A percentile compares a stretch with the other conserved stretches of the same genome.
Evolutionary conservation across 768 basidiomycete genomes (phyloP).

Genomic region (Boletus eberwhitei): DNA sequence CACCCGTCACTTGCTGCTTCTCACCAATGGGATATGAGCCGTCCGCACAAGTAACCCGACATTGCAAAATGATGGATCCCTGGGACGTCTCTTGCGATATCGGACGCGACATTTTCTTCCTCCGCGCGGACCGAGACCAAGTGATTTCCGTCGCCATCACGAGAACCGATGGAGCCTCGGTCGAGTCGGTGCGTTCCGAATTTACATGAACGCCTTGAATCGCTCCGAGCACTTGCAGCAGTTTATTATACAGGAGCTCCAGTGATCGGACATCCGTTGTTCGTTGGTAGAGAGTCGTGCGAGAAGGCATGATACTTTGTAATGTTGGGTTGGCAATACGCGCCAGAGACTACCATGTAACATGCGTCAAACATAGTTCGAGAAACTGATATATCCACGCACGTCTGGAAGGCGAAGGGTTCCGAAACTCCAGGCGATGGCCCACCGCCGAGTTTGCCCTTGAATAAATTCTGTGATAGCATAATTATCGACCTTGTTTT

Average conservation of each 20-base stretch:
- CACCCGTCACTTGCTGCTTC: constrained; percentile 3
- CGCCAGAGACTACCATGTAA: constrained; percentile 30
- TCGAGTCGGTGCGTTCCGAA: neutral
- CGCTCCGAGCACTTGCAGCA: constrained; percentile 33
- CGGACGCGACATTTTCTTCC: constrained; percentile 36
- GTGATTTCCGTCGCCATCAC: constrained; percentile 41
- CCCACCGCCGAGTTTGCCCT: constrained; percentile 91
- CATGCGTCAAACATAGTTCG: constrained; percentile 30
- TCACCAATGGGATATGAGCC: constrained; percentile 11
- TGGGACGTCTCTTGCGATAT: neutral
- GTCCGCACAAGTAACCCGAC: constrained; percentile 25
- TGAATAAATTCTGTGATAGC: constrained; percentile 80
- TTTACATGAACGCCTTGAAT: constrained; percentile 31
- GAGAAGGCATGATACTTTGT: constrained; percentile 52
- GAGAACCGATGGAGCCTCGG: constrained; percentile 15
- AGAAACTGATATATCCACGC: constrained; percentile 27
- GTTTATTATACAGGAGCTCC: constrained; percentile 8
- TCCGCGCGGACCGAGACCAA: constrained; percentile 68
- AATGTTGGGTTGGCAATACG: constrained; percentile 41
- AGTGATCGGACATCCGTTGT: constrained; percentile 16
- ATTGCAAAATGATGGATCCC: constrained; percentile 14
- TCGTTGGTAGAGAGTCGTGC: constrained; percentile 52
- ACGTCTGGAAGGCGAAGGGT: constrained; percentile 74
- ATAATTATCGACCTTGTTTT: constrained; percentile 76
- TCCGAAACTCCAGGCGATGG: constrained; percentile 79